A percentile compares a stretch with the other conserved stretches of the same genome.
Evolutionary conservation across 345 rosid species (phyloP).

Genomic region (Microcos paniculata): DNA sequence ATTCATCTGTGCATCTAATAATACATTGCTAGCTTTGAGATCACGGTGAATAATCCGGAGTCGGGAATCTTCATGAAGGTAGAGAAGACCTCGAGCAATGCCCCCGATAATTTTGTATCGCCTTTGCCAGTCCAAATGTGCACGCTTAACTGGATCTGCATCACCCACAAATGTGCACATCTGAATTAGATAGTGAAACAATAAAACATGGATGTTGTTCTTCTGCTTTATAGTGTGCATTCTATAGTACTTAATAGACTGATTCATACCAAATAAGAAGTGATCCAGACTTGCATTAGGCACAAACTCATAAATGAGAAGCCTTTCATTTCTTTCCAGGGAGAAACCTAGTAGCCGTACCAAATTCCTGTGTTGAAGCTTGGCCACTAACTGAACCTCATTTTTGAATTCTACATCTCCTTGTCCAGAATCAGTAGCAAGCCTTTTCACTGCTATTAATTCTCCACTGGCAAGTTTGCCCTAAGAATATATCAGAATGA

Average conservation of each 20-base stretch:
- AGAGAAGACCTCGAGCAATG: conserved; percentile 45
- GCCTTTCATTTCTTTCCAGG: no score
- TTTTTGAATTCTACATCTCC: conserved; percentile 41
- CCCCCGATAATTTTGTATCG: conserved; percentile 40
- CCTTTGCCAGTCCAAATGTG: conserved; percentile 26
- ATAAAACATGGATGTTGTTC: not conserved
- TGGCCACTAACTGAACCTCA: conserved; percentile 31
- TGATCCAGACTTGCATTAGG: conserved; percentile 38
- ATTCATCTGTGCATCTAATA: no score
- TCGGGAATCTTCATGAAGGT: conserved; percentile 48
- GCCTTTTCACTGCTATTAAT: conserved; percentile 38
- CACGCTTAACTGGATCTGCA: conserved; percentile 25
- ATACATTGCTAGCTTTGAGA: conserved; percentile 45
- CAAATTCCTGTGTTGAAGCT: conserved; percentile 41
- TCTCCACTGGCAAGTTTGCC: conserved; percentile 27
- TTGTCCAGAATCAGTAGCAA: conserved; percentile 25
- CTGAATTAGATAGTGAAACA: not conserved
- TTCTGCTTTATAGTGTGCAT: not conserved
- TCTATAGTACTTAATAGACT: not conserved
- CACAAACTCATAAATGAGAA: conserved; percentile 36
- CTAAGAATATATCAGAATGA: conserved; percentile 14
- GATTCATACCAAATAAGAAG: conserved; percentile 18
- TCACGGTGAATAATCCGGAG: conserved; percentile 47
- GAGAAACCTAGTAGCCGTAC: conserved; percentile 35
- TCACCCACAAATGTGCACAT: not conserved